Evolutionary conservation across 352 stramenopile genomes (phyloP).

Genomic region (Globisporangium echinulatum): DNA sequence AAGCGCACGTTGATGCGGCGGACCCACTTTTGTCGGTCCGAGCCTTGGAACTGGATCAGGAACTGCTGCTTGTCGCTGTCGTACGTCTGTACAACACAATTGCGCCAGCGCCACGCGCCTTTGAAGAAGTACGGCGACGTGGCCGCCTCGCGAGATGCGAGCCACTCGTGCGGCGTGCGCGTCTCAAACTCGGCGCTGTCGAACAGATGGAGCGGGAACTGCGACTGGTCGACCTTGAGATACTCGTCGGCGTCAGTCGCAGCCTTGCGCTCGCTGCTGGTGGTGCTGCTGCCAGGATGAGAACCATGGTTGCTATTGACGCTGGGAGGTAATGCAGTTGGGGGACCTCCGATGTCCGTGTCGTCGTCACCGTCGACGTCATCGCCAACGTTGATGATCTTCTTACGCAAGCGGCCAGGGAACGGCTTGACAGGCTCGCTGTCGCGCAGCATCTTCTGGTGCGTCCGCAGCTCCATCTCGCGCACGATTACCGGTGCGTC

Average conservation of each 20-base stretch:
- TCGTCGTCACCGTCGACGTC: background rate
- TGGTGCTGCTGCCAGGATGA: background rate
- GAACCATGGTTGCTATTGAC: no score
- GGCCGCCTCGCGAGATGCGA: constrained; percentile 36
- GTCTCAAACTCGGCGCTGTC: constrained; percentile 86
- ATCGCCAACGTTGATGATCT: constrained; percentile 27
- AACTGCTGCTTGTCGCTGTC: constrained; percentile 62
- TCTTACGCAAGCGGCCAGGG: constrained; percentile 47
- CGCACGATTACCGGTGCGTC: constrained; percentile 51
- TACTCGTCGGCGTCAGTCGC: constrained; percentile 42
- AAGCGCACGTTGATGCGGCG: constrained; percentile 91
- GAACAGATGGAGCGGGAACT: constrained; percentile 88
- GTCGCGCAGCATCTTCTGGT: constrained; percentile 49
- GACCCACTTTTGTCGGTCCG: constrained; percentile 83
- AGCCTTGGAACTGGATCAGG: constrained; percentile 80
- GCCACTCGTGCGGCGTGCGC: constrained; percentile 66
- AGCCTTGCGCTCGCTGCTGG: background rate
- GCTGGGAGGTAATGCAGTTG: background rate
- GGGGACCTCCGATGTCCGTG: background rate
- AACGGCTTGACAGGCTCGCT: constrained; percentile 49
- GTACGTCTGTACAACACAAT: constrained; percentile 59
- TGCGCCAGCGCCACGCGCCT: constrained; percentile 80
- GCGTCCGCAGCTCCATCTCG: constrained; percentile 54
- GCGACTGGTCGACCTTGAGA: constrained; percentile 87
- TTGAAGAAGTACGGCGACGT: constrained; percentile 82